A percentile compares a stretch with the other conserved stretches of the same genome.
Conservation (phyloP, 805 yeast genomes). For the Tanozyma kutaoensis region DNA sequence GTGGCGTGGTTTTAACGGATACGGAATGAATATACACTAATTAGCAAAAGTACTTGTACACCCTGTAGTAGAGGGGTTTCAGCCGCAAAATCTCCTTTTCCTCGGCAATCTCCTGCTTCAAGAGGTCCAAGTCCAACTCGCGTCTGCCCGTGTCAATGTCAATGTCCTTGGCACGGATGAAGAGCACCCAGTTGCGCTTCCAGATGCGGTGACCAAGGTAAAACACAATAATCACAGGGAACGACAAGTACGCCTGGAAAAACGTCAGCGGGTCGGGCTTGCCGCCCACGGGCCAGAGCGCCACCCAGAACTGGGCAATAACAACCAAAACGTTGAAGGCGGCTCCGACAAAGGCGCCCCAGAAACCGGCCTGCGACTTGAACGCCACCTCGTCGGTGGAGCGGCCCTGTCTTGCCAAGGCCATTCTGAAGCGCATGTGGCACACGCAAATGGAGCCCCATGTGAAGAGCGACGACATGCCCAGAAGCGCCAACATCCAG, state of each 20-base stretch:
- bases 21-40: too few relatives aligned
- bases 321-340: constrained; percentile 45
- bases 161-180: constrained; percentile 17
- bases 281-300: constrained; percentile 53
- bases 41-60: constrained; percentile 49
- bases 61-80: constrained; percentile 34
- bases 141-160: constrained; percentile 30
- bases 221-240: constrained; percentile 46
- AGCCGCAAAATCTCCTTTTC: constrained; percentile 36
- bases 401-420: constrained; percentile 54
- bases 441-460: constrained; percentile 35
- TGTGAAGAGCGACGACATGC: constrained; percentile 33
- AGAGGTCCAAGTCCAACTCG: constrained; percentile 38
- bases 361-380: constrained; percentile 52
- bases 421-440: constrained; percentile 40
- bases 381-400: constrained; percentile 54
- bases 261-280: constrained; percentile 41
- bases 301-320: constrained; percentile 73
- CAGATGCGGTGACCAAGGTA: constrained; percentile 47
- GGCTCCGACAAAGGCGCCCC: constrained; percentile 55
- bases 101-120: constrained; percentile 41
- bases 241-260: constrained; percentile 54
- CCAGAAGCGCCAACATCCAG: constrained; percentile 38
- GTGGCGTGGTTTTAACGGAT: too few relatives aligned
- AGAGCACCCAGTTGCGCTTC: constrained; percentile 19